Evolutionary conservation across 2,329 filamentous ascomycete genomes (phyloP), one percentile per base, ranked within the genome.

Genomic region (Fusarium odoratissimum): DNA sequence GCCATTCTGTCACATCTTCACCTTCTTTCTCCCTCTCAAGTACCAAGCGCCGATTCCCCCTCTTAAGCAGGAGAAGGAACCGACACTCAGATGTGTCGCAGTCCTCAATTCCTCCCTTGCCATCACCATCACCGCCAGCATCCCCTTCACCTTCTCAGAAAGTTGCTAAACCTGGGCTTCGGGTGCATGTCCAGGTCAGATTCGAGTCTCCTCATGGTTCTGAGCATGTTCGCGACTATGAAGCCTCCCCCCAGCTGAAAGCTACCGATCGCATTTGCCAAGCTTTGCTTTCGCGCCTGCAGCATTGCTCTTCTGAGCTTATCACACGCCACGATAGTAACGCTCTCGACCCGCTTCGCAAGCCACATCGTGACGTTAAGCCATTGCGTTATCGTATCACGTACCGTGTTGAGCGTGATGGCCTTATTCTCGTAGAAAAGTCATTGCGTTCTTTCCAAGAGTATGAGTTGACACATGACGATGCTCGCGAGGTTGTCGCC

Each of bases 241-340:
- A 82, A 60, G 82, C 84, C 64, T 88, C 87, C 3, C 75, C 82
- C 6, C 76, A 75, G 38, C 82, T 89, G 51, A 77, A 80, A 21
- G 82, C 83, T 52, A 84, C 84, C 44, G 83, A 86, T 63, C 81
- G 83, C n/a, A 76, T 88, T 49, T 87, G 85, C 73, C 82, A 84
- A 41, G 86, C 83, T 5, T 77, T 89, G n/a, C 75, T 88, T 17
- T 83, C 83, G 33, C 85, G 86, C 42, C 81, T 89, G 48, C 83
- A 86, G 71, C 85, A 88, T 75, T 87, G 85, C 80, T 85, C 83
- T 64, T 78, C 84, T 44, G 87, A 89, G 76, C 81, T 89, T 63
- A 85, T 89, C 74, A 88, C 86, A 30, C 84, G 87, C 64, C 84
- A 83, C 68, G 87, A 89, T 75, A 83, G 84, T 21, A 77, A 76